Percentiles rank a stretch among this genome's conserved stretches.
Conservation (phyloP, 805 yeast genomes). For the Saccharomycopsis capsularis region DNA sequence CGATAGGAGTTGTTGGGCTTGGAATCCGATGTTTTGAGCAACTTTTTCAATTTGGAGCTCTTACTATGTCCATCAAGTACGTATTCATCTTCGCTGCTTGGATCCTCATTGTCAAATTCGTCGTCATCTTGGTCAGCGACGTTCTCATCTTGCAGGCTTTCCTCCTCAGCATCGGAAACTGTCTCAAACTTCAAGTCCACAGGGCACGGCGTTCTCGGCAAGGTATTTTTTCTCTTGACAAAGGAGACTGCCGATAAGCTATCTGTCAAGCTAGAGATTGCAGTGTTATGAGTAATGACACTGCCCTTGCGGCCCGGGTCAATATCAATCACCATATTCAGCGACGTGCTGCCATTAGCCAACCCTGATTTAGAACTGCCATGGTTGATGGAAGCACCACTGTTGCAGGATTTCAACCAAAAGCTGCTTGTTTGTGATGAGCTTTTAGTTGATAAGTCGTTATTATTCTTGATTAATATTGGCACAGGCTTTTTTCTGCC, state of each 20-base stretch:
- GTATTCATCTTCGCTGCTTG: not conserved
- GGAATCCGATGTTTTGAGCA: not conserved
- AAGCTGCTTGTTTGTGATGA: too few species aligned
- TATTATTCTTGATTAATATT: not conserved
- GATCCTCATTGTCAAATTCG: conserved; percentile 2
- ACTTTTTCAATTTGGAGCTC: not conserved
- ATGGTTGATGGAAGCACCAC: not conserved
- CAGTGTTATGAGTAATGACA: not conserved
- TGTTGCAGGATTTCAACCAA: too few species aligned
- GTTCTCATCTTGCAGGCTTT: conserved; percentile 6
- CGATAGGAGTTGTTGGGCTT: not conserved
- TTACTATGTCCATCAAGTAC: not conserved
- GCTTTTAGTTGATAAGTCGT: not conserved
- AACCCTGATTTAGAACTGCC: too few species aligned
- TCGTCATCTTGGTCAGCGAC: conserved; percentile 16
- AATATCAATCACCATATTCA: not conserved
- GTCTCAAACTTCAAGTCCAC: conserved; percentile 6
- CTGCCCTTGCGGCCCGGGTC: not conserved
- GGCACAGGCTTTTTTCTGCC: not conserved
- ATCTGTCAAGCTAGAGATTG: conserved; percentile 8
- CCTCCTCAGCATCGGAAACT: not conserved
- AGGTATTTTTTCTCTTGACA: conserved; percentile 4
- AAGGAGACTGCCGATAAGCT: conserved; percentile 11
- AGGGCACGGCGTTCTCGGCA: conserved; percentile 21
- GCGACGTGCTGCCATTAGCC: not conserved